A percentile compares a stretch with the other conserved stretches of the same genome.
Evolutionary conservation across 345 rosid species (phyloP).

Genomic region (Lepidium didymum): DNA sequence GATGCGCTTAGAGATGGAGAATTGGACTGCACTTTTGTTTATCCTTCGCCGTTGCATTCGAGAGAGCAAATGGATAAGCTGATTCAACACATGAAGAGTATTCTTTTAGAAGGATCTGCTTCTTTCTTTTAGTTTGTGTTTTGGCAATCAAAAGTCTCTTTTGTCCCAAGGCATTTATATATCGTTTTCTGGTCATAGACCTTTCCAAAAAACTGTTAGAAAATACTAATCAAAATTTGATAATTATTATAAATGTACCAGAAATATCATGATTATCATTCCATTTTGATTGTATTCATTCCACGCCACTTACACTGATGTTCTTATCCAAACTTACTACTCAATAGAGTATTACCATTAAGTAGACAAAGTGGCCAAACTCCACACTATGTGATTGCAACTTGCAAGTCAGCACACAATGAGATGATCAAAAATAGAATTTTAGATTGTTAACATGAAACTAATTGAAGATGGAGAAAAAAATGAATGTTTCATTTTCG

Average conservation of each 20-base stretch:
- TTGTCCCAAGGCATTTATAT: not conserved
- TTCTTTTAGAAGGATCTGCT: constrained; percentile 37
- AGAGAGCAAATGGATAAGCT: constrained; percentile 61
- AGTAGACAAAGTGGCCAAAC: too few species aligned
- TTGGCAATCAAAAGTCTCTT: not conserved
- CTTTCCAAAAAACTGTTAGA: not conserved
- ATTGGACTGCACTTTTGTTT: constrained; percentile 61
- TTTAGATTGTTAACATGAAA: not conserved
- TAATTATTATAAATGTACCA: too few species aligned
- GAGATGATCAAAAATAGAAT: not conserved
- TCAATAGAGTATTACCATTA: too few species aligned
- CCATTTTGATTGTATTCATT: too few species aligned
- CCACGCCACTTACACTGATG: too few species aligned
- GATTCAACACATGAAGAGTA: constrained; percentile 43
- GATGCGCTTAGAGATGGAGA: constrained; percentile 56
- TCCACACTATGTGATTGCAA: not conserved
- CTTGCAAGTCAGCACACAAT: not conserved
- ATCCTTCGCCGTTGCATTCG: constrained; percentile 71
- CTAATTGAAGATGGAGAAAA: not conserved
- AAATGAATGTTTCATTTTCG: not conserved
- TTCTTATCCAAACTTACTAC: too few species aligned
- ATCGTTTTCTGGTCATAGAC: not conserved
- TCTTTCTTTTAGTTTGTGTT: constrained; percentile 2
- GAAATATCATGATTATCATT: too few species aligned
- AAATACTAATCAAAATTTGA: not conserved